These are phyloP conservation scores for Emericellopsis cladophorae DNA, from an alignment of 2,329 filamentous ascomycete species.

Conservation along the genomic window DNA sequence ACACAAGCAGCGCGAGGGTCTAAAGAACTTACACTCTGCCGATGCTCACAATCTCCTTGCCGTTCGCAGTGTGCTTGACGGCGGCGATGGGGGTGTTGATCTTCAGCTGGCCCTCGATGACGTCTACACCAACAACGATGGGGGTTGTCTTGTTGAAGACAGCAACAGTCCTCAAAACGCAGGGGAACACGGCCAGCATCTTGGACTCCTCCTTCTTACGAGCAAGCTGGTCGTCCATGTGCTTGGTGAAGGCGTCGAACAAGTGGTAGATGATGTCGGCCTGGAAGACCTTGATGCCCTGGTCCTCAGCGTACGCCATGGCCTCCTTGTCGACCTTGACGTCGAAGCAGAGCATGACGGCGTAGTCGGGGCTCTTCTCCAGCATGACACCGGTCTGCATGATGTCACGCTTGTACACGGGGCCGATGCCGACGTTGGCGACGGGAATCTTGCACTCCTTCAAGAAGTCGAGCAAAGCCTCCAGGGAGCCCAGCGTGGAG, in stretches of 20 bases:
- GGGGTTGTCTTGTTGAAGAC: slow-evolving; percentile 98
- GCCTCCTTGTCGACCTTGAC: slow-evolving; percentile 99
- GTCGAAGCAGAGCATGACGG: slow-evolving; percentile 99
- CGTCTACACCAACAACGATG: slow-evolving; percentile 91
- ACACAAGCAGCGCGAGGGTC: background rate
- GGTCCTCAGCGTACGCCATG: slow-evolving; percentile 76
- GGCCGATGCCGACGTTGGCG: slow-evolving; percentile 91
- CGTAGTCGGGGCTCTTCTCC: slow-evolving; percentile 87
- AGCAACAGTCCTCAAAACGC: slow-evolving; percentile 76
- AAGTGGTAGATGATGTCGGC: slow-evolving; percentile 99
- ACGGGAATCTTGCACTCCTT: slow-evolving; percentile 95
- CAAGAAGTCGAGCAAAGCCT: slow-evolving; percentile 92
- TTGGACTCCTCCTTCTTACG: slow-evolving; percentile 96
- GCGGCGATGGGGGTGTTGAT: slow-evolving; percentile 84
- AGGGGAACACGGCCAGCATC: slow-evolving; percentile 92
- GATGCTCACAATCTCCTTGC: slow-evolving; percentile 73
- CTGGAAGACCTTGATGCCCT: slow-evolving; percentile 94
- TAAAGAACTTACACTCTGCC: slow-evolving; percentile 74
- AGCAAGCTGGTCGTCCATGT: slow-evolving; percentile 78
- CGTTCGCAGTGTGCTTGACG: slow-evolving; percentile 72
- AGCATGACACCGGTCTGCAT: slow-evolving; percentile 94
- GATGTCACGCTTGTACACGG: slow-evolving; percentile 95
- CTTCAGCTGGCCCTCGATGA: slow-evolving; percentile 76
- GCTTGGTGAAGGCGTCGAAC: slow-evolving; percentile 91
- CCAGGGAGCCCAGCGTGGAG: slow-evolving; percentile 90